These are phyloP conservation scores for Pyricularia sp. DNA, from an alignment of 2,329 filamentous ascomycete genomes.

Conservation along the genomic window DNA sequence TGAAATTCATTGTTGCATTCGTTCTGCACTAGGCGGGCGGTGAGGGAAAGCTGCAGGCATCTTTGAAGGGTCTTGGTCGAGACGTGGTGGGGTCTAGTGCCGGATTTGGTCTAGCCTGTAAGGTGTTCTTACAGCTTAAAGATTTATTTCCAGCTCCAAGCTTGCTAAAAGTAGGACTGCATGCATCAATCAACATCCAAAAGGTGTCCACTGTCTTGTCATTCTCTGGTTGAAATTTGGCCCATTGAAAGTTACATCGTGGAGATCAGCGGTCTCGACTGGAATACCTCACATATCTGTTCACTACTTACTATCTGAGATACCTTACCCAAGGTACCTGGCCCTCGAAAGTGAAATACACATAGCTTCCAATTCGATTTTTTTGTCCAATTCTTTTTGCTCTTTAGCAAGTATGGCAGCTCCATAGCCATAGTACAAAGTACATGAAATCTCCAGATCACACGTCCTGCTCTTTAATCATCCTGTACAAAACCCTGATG, in stretches of 20 bases:
- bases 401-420: not conserved
- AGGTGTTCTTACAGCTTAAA: not conserved
- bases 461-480: not conserved
- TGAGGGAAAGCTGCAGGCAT: not conserved
- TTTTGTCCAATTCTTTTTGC: not conserved
- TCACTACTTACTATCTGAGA: no score
- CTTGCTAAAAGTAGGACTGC: not conserved
- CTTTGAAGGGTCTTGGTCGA: not conserved
- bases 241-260: not conserved
- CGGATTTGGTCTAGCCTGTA: not conserved
- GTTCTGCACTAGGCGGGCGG: not conserved
- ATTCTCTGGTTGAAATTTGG: not conserved
- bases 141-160: not conserved
- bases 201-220: not conserved
- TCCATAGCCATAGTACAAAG: not conserved
- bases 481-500: not conserved
- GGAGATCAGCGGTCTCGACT: not conserved
- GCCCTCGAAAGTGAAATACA: not conserved
- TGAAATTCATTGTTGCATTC: not conserved
- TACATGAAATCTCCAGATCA: not conserved
- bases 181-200: not conserved
- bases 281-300: not conserved
- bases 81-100: not conserved
- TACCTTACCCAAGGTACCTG: not conserved
- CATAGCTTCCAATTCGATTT: not conserved